These are phyloP conservation scores for Blastobotrys ciferrii DNA, from an alignment of 1,139 yeast genomes.

Conservation along the genomic window DNA sequence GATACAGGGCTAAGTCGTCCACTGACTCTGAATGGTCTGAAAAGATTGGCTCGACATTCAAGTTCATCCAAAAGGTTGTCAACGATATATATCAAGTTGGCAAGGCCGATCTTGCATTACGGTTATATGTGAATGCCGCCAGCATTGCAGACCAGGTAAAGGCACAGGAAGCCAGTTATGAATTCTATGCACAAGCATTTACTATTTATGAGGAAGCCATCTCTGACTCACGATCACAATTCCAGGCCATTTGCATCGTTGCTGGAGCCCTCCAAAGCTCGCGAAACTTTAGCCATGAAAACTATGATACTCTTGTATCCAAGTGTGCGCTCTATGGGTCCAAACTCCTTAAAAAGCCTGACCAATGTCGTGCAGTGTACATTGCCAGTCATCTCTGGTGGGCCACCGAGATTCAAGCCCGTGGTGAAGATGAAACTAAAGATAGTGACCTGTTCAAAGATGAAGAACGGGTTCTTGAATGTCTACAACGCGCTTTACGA, in stretches of 20 bases:
- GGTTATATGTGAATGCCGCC: constrained; percentile 47
- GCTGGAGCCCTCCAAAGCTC: constrained; percentile 62
- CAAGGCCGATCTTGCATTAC: constrained; percentile 50
- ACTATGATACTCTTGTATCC: constrained; percentile 77
- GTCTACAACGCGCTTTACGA: constrained; percentile 71
- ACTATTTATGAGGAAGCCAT: constrained; percentile 82
- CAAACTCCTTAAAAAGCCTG: constrained; percentile 83
- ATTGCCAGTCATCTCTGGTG: constrained; percentile 92
- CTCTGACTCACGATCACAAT: constrained; percentile 60
- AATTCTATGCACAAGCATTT: constrained; percentile 84
- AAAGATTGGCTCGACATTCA: constrained; percentile 56
- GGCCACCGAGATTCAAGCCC: constrained; percentile 61
- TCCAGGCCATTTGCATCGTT: constrained; percentile 52
- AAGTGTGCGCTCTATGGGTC: constrained; percentile 87
- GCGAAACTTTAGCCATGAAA: constrained; percentile 55
- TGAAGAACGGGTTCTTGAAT: constrained; percentile 63
- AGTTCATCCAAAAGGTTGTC: constrained; percentile 67
- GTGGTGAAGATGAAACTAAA: constrained; percentile 45
- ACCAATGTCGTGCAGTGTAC: constrained; percentile 89
- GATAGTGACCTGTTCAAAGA: constrained; percentile 43
- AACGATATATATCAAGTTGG: constrained; percentile 63
- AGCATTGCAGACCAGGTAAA: constrained; percentile 72
- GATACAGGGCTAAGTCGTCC: constrained; percentile 34
- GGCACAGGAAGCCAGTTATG: constrained; percentile 70
- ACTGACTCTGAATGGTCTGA: constrained; percentile 32